A percentile compares a stretch with the other conserved stretches of the same genome.
Evolutionary conservation across 2,329 filamentous ascomycete species (phyloP).

Genomic region (Fusarium denticulatum): DNA sequence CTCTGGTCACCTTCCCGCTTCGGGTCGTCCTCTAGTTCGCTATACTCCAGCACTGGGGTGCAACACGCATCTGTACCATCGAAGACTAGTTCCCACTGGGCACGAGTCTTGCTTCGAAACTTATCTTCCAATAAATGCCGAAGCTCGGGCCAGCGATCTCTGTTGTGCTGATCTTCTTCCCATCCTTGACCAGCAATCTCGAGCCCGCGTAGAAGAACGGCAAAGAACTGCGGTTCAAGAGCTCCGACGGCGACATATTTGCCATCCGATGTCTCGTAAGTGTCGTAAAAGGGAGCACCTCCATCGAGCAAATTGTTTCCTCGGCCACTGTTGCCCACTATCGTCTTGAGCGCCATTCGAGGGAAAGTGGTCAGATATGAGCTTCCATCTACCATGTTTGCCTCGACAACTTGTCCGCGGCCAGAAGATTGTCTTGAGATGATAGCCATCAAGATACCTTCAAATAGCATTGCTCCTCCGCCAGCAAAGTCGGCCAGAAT

Average conservation of each 20-base stretch:
- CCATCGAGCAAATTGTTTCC: conserved; percentile 85
- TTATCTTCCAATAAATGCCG: conserved; percentile 65
- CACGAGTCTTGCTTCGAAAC: conserved; percentile 76
- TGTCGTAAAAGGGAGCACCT: conserved; percentile 88
- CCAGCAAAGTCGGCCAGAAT: conserved; percentile 92
- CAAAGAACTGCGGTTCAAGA: conserved; percentile 88
- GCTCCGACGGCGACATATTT: conserved; percentile 89
- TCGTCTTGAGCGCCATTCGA: conserved; percentile 71
- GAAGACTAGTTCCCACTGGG: conserved; percentile 87
- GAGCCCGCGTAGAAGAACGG: conserved; percentile 72
- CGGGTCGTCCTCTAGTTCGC: conserved; percentile 69
- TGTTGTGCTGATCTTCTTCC: conserved; percentile 67
- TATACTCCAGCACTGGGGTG: conserved; percentile 83
- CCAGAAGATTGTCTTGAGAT: conserved; percentile 72
- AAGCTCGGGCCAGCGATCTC: conserved; percentile 74
- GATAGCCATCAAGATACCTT: conserved; percentile 84
- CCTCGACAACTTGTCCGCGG: conserved; percentile 87
- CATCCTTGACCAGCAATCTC: conserved; percentile 63
- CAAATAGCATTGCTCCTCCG: conserved; percentile 82
- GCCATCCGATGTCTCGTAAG: conserved; percentile 84
- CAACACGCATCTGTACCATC: conserved; percentile 93
- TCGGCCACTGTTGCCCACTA: conserved; percentile 69
- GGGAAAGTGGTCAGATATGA: conserved; percentile 83
- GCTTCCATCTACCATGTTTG: conserved; percentile 95
- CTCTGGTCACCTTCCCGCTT: conserved; percentile 74